These are phyloP conservation scores for Cornus florida DNA, from an alignment of 148 eudicot species.

Conservation along the genomic window DNA sequence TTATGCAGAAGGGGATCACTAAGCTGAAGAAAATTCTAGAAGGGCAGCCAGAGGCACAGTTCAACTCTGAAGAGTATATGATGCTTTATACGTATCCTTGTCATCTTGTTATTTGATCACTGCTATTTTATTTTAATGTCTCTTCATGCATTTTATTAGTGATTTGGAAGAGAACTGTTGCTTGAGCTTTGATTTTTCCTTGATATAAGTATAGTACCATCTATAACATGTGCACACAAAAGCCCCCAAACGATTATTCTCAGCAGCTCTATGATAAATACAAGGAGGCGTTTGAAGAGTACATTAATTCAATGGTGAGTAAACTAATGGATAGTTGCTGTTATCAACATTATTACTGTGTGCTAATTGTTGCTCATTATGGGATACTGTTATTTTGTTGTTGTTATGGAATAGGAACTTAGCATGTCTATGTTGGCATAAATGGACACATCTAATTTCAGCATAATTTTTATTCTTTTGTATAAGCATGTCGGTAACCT, in stretches of 20 bases:
- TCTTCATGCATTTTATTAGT: background rate
- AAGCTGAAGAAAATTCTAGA: conserved; percentile 36
- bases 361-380: background rate
- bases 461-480: background rate
- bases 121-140: background rate
- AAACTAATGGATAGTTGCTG: conserved; percentile 3
- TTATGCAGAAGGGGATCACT: conserved; percentile 30
- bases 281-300: conserved; percentile 31
- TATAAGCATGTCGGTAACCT: background rate
- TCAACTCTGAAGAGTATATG: conserved; percentile 42
- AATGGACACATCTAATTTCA: background rate
- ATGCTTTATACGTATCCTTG: conserved; percentile 34
- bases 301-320: conserved; percentile 32
- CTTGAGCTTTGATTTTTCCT: conserved; percentile 9
- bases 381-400: background rate
- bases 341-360: background rate
- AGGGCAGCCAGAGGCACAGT: conserved; percentile 28
- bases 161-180: background rate
- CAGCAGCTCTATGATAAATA: conserved; percentile 39
- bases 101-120: background rate
- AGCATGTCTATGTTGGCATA: background rate
- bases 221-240: conserved; percentile 44
- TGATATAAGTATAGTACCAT: conserved; percentile 25
- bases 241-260: conserved; percentile 43
- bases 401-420: background rate